These are phyloP conservation scores for Penicillium sp. DNA, from an alignment of 2,329 filamentous ascomycete genomes.

Conservation along the genomic window DNA sequence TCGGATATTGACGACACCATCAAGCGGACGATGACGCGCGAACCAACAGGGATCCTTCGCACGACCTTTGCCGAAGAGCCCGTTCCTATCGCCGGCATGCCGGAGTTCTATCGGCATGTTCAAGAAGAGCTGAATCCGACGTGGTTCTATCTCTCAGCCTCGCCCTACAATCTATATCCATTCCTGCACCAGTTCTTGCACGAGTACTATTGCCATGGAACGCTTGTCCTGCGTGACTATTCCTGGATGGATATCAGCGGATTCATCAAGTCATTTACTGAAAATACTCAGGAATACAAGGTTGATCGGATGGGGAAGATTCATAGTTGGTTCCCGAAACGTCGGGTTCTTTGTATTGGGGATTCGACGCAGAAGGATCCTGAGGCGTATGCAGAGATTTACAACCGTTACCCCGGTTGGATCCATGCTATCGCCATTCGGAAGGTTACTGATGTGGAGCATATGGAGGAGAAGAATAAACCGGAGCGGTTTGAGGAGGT, in stretches of 20 bases:
- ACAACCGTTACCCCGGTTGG: conserved; percentile 72
- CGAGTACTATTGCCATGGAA: conserved; percentile 74
- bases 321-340: conserved; percentile 75
- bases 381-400: conserved; percentile 85
- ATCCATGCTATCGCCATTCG: conserved; percentile 84
- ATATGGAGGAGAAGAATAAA: conserved; percentile 76
- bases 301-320: conserved; percentile 78
- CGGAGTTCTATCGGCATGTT: conserved; percentile 76
- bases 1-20: conserved; percentile 96
- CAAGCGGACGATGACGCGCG: conserved; percentile 83
- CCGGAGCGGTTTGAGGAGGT: conserved; percentile 79
- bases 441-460: conserved; percentile 77
- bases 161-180: conserved; percentile 91
- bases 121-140: conserved; percentile 66
- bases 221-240: conserved; percentile 81
- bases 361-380: conserved; percentile 93
- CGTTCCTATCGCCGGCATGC: conserved; percentile 77
- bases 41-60: conserved; percentile 78
- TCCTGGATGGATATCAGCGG: conserved; percentile 85
- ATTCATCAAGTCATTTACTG: conserved; percentile 77
- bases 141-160: conserved; percentile 93
- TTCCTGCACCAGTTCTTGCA: conserved; percentile 79
- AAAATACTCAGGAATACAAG: conserved; percentile 86
- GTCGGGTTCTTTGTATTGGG: conserved; percentile 82
- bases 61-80: conserved; percentile 83